Evolutionary conservation across 441 rosid species (phyloP), one percentile per base, ranked within the genome.

Genomic region (Dalechampia spathulata): DNA sequence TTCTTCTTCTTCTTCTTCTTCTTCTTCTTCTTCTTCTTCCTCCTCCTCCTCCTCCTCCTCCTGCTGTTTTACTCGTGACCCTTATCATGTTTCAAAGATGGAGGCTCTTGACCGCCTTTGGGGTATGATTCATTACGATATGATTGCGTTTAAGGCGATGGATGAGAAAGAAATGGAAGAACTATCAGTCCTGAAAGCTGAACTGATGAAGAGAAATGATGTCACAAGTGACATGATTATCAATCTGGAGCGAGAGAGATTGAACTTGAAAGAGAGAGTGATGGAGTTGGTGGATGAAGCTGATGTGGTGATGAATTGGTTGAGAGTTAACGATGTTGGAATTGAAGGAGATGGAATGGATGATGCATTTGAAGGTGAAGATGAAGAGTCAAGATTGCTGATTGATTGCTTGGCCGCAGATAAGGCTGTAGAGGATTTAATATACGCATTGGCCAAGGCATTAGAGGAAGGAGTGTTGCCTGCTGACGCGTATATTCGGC

Each of bases 71-170:
- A n/a, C n/a, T 3, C 5, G 58, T 13, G 64, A 48, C 50, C 64
- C 64, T 20, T 55, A 63, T n/a, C 48, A 55, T 0, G 69, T 45
- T 49, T 77, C 87, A 0, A 81, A 63, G 62, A 67, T 62, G 52
- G 88, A 85, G 60, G 86, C 88, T 10, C 27, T 85, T 12, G 84
- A 85, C 23, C 73, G 86, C 37, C 74, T 85, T 52, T 66, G 50
- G 5, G 83, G 76, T 14, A 76, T 63, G 65, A 66, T 82, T 32
- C 84, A 79, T 51, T 76, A 78, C 48, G 88, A 85, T 53, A 46
- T 17, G 4, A 1, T 36, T 20, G 68, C 58, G n/a, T 50, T 71
- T 17, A 46, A 39, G 65, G 40, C 50, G 21, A 58, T 46, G 23
- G 37, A 67, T 5, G 75, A 58, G 50, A 70, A 69, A 46, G 88